Evolutionary conservation across 257 asterid genomes (phyloP), one percentile per base, ranked within the genome.

Genomic region (Rhazya stricta): DNA sequence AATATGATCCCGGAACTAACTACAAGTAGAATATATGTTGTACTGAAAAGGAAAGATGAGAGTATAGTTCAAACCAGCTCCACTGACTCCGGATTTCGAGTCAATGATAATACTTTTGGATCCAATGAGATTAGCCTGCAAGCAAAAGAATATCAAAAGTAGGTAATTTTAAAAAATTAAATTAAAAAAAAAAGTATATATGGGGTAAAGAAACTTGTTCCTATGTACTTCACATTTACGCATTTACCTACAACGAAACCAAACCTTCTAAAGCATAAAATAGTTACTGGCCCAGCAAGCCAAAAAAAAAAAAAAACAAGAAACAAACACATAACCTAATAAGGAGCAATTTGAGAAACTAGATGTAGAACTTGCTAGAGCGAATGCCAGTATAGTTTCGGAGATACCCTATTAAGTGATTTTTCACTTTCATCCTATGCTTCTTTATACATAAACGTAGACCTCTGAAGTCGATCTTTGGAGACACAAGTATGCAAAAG

Each of bases 21-120:
- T 30, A 51, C 6, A 65, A 67, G 61, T 63, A 42, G 74, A 51
- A 80, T 27, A 37, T 46, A 27, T 53, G 41, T 13, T 25, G 60
- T n/a, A 69, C 45, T 30, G 41, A 29, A 23, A 65, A 25, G 43
- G 63, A 69, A 72, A 82, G 23, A 48, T 69, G 39, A 67, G 41
- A 58, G 41, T 50, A 72, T 41, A 56, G 67, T 76, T 51, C 85
- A 79, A 78, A 95, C 99, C 99, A 81, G 99, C 99, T 83, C 99
- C 99, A 77, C 98, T 92, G 57, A 91, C 99, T 75, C 98, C 98
- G 69, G 99, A 95, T 88, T 95, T 92, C 19, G 99, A 66, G 84
- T 95, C 99, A 13, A 95, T 89, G 58, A 92, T 95, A 70, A 95
- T 95, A 83, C 91, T 89, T 82, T 77, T 76, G n/a, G 83, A 81